Base-by-base conservation (phyloP, 306 rosid genomes). In the Canavalia ensiformis region DNA sequence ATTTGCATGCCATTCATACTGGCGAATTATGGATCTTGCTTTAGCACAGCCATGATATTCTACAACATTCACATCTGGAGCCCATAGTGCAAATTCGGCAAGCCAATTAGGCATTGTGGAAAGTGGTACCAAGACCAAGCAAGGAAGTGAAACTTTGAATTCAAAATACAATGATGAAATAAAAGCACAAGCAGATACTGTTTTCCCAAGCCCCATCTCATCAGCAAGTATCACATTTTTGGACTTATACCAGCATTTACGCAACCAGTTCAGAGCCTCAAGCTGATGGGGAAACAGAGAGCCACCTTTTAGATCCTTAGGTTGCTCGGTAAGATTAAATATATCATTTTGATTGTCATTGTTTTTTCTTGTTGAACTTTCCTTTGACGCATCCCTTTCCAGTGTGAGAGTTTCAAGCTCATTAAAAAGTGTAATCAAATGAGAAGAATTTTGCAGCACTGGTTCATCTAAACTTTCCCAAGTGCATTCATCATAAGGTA, bases 131-230 rank as follows among this genome's bases (percentile, higher is more conserved):
- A 96, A 87, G 84, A 96, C 98, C 89, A 96, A 83, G 88, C 98
- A 96, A 83, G 99, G 99, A 64, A 90, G 94, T 84, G 88, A 83
- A 74, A 90, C 99, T 87, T 94, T 96, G 83, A 96, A 93, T 89
- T 96, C 99, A 78, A 83, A 39, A 83, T 93, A 93, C 82, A 96
- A 78, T 7, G 99, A 92, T 59, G 97, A 93, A 66, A 93, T 41
- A 88, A 94, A 96, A 82, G 99, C 98, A 84, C 91, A 86, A 66
- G 99, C 99, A 68, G 99, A 96, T 41, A 96, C 87, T 68, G 99
- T 96, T 86, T 96, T 96, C 82, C 99, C 99, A 42, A 96, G 98
- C 46, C 99, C 99, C 99, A 96, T 96, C 89, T 96, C 99, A 85
- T 96, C 99, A 70, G 99, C 99, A 75, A 96, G 97, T 72, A 96